Evolutionary conservation across 805 yeast species (phyloP), one percentile per base, ranked within the genome.

Genomic region (Kazachstania taianensis): DNA sequence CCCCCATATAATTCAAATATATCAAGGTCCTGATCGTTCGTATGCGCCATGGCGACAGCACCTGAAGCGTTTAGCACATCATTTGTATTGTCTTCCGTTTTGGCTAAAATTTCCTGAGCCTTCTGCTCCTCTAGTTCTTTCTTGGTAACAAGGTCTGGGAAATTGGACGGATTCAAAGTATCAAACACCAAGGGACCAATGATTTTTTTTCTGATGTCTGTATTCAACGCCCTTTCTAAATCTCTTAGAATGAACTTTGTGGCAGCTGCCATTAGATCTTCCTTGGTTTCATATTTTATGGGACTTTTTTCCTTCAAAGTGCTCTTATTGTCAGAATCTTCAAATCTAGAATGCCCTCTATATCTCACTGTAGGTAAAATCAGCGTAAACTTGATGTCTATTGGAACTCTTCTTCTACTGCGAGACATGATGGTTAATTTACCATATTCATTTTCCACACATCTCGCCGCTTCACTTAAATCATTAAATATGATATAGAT

Each of bases 141-240:
- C 44, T 67, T 53, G n/a, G 59, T 55, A 35, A 63, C 39, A 17
- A 61, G 51, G 3, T 67, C 70, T 1, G 83, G 80, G 49, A 71
- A 79, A 26, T 68, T 69, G 4, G 70, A 72, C 27, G 75, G 77
- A 38, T 72, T 69, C 44, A 85, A 63, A 14, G 70, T 57, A 20
- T 77, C 77, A 36, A 81, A 63, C 13, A 85, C 71, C 2, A 69
- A 65, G 0, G 92, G 84, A 0, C 81, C 86, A 17, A 83, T 69
- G 3, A 81, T 59, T 41, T 84, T 71, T 48, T 77, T 89, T 44
- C 81, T 66, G 17, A 85, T 71, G 57, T 85, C 94, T 41, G 79
- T 78, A 15, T 75, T 61, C 30, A 85, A 54, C 32, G 77, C 75
- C 8, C 64, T 61, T 40, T 73, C 73, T 34, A 85, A 66, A 44